These are phyloP conservation scores for Candida schatavii DNA, from an alignment of 805 yeast species.

Conservation along the genomic window DNA sequence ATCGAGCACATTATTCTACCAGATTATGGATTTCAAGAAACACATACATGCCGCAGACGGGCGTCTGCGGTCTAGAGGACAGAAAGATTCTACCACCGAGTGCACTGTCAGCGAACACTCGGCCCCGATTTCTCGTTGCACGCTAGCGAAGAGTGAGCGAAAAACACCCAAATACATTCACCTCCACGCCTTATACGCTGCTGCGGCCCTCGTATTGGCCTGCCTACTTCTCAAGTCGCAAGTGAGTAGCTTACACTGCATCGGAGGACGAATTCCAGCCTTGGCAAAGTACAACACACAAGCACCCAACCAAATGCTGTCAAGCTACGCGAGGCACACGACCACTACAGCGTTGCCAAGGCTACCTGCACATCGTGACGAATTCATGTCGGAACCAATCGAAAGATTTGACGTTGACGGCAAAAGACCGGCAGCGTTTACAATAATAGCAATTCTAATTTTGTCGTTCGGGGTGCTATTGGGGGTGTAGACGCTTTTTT, in stretches of 20 bases:
- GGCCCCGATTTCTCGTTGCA: too few species aligned
- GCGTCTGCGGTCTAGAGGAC: too few species aligned
- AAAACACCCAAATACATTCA: too few species aligned
- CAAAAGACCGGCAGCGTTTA: slow-evolving; percentile 7
- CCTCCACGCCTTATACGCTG: too few species aligned
- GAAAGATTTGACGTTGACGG: slow-evolving; percentile 27
- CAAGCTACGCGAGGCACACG: too few species aligned
- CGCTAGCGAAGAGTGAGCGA: too few species aligned
- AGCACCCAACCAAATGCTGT: slow-evolving; percentile 12
- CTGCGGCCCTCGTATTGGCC: too few species aligned
- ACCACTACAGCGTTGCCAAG: slow-evolving; percentile 6
- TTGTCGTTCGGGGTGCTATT: neutral
- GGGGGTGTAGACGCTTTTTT: slow-evolving; percentile 1
- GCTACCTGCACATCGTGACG: slow-evolving; percentile 4
- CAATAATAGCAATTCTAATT: neutral
- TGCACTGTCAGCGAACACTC: too few species aligned
- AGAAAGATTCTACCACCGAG: too few species aligned
- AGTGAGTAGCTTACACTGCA: too few species aligned
- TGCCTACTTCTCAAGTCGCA: neutral
- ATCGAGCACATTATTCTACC: slow-evolving; percentile 2
- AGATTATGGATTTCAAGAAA: neutral
- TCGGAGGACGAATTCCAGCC: too few species aligned
- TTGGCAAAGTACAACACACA: neutral
- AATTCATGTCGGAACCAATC: slow-evolving; percentile 22
- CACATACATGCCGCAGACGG: too few species aligned